Conservation (phyloP, 441 rosid genomes). For the Jatropha podagrica region DNA sequence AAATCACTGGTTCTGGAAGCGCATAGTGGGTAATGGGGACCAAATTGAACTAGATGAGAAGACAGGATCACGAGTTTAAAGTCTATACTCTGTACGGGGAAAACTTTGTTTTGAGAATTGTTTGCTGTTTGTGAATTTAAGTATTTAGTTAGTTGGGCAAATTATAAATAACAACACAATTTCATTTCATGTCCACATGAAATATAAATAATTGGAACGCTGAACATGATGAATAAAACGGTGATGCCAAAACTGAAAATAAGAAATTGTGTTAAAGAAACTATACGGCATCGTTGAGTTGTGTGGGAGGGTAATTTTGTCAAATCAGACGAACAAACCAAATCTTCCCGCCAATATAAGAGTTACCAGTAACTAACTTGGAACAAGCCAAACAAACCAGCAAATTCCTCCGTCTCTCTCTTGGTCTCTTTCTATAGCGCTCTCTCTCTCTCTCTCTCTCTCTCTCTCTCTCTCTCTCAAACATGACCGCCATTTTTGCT, state of each 20-base stretch:
- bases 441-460: background rate
- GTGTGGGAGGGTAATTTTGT: conserved; percentile 17
- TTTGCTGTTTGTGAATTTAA: background rate
- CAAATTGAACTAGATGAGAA: conserved; percentile 10
- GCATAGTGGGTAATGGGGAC: conserved; percentile 19
- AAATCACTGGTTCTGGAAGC: conserved; percentile 82
- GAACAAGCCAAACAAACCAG: background rate
- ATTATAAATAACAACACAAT: background rate
- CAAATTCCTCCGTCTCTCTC: background rate
- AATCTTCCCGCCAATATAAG: conserved; percentile 18
- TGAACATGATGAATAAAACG: no score
- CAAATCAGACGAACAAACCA: background rate
- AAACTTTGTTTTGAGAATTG: background rate
- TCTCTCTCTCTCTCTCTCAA: conserved; percentile 4
- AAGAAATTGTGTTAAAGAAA: background rate
- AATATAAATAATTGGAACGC: no score
- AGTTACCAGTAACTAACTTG: background rate
- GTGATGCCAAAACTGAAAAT: background rate
- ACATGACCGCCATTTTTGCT: conserved; percentile 20
- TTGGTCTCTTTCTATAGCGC: background rate
- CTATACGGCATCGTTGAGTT: background rate
- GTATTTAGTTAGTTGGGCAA: background rate
- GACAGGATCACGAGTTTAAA: background rate
- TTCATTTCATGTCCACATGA: background rate
- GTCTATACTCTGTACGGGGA: background rate